Conservation (phyloP, 805 yeast genomes). For the Maudiozyma turicensis region DNA sequence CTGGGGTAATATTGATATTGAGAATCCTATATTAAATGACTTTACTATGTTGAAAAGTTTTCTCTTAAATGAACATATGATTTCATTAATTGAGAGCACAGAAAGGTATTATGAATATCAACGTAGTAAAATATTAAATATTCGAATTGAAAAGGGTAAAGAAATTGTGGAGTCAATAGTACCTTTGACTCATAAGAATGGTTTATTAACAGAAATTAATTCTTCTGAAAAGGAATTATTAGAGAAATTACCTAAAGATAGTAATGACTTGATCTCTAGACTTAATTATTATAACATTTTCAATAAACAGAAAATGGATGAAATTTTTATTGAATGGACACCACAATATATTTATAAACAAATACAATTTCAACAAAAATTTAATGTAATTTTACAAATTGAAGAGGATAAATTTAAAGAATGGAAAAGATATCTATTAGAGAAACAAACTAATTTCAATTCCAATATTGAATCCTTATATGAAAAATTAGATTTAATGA, state of each 20-base stretch:
- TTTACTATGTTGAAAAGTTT: constrained; percentile 54
- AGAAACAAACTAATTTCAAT: constrained; percentile 48
- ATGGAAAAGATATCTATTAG: constrained; percentile 49
- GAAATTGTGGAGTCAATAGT: constrained; percentile 8
- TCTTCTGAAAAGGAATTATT: constrained; percentile 31
- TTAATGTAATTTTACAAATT: constrained; percentile 33
- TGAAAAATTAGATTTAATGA: constrained; percentile 30
- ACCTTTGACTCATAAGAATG: too few species aligned
- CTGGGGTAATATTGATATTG: constrained; percentile 86
- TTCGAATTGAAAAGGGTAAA: constrained; percentile 30
- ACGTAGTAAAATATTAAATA: constrained; percentile 46
- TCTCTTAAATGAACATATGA: constrained; percentile 59
- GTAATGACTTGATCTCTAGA: constrained; percentile 21
- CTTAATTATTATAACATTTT: constrained; percentile 30
- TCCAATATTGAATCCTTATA: constrained; percentile 41
- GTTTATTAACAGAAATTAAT: constrained; percentile 11
- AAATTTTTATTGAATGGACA: constrained; percentile 33
- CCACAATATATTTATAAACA: constrained; percentile 40
- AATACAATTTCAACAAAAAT: constrained; percentile 34
- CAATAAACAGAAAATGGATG: constrained; percentile 32
- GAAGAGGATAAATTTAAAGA: constrained; percentile 53
- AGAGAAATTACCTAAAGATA: constrained; percentile 9
- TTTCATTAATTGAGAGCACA: constrained; percentile 68
- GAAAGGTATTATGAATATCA: constrained; percentile 53
- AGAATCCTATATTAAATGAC: constrained; percentile 69